These are phyloP conservation scores for Thraustochytrium striatum DNA, from an alignment of 352 stramenopile species.

Conservation along the genomic window DNA sequence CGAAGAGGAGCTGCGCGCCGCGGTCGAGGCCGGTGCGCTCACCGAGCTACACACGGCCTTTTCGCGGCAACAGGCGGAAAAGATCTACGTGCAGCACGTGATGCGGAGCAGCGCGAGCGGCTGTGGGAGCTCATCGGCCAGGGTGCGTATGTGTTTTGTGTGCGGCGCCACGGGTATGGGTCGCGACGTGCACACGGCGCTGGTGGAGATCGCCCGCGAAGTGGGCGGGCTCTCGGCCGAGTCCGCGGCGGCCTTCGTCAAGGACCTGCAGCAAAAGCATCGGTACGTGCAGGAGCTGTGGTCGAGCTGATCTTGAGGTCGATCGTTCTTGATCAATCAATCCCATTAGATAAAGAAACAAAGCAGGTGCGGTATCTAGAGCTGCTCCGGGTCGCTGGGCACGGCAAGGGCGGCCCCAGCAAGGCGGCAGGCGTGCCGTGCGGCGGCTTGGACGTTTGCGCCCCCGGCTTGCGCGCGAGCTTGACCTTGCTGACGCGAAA, in stretches of 20 bases:
- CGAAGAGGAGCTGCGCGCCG: constrained; percentile 80
- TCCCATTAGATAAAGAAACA: too few species aligned
- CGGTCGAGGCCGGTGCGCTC: constrained; percentile 74
- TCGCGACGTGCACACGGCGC: constrained; percentile 86
- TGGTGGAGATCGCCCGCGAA: constrained; percentile 72
- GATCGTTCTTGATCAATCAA: too few species aligned
- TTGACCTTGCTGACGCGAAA: constrained; percentile 15
- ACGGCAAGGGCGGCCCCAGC: too few species aligned
- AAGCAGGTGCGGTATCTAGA: too few species aligned
- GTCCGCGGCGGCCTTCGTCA: constrained; percentile 73
- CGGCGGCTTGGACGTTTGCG: too few species aligned
- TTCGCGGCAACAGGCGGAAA: constrained; percentile 81
- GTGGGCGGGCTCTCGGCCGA: constrained; percentile 61
- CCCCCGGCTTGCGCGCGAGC: too few species aligned
- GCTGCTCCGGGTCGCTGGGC: too few species aligned
- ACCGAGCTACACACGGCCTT: constrained; percentile 87
- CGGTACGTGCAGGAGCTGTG: constrained; percentile 94
- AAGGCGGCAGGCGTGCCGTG: too few species aligned
- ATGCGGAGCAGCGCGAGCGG: constrained; percentile 73
- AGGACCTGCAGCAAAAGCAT: constrained; percentile 74
- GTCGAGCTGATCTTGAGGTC: constrained; percentile 53
- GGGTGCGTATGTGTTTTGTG: too few species aligned
- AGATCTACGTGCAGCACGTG: constrained; percentile 97
- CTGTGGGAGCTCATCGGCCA: too few species aligned
- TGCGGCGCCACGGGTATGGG: constrained; percentile 95